These are phyloP conservation scores for Arthrobotrys iridis DNA, from an alignment of 2,329 filamentous ascomycete genomes.

Conservation along the genomic window DNA sequence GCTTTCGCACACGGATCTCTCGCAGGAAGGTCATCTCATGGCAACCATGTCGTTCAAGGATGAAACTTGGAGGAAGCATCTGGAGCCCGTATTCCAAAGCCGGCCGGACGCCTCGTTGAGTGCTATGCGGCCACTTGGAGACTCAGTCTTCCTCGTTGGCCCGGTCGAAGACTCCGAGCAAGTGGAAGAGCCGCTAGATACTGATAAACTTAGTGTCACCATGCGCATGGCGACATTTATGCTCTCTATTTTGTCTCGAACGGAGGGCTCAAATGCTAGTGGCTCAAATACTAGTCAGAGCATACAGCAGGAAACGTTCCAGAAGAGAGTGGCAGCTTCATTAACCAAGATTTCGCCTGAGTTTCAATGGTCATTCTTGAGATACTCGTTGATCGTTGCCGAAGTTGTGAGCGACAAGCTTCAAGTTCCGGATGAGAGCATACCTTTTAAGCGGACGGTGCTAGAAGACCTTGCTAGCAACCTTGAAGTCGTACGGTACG, in stretches of 20 bases:
- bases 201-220: conserved; percentile 16
- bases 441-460: conserved; percentile 15
- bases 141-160: conserved; percentile 73
- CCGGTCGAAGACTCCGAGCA: conserved; percentile 19
- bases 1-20: conserved; percentile 34
- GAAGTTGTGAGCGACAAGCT: conserved; percentile 41
- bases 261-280: neutral
- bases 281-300: neutral
- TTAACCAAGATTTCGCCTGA: conserved; percentile 26
- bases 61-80: conserved; percentile 55
- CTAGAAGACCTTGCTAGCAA: conserved; percentile 21
- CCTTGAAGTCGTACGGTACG: conserved; percentile 20
- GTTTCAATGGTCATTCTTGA: conserved; percentile 42
- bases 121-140: conserved; percentile 77
- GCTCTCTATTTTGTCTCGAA: conserved; percentile 37
- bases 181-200: conserved; percentile 7
- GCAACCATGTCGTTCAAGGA: conserved; percentile 52
- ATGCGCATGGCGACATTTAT: conserved; percentile 50
- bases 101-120: conserved; percentile 71
- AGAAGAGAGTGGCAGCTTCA: conserved; percentile 29
- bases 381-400: conserved; percentile 43
- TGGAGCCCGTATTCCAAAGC: conserved; percentile 47
- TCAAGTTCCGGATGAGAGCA: conserved; percentile 22
- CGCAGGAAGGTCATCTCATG: conserved; percentile 36
- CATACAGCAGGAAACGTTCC: neutral